These are phyloP conservation scores for Aspergillus bertholletiae DNA, from an alignment of 495 filamentous ascomycete species.

Conservation along the genomic window DNA sequence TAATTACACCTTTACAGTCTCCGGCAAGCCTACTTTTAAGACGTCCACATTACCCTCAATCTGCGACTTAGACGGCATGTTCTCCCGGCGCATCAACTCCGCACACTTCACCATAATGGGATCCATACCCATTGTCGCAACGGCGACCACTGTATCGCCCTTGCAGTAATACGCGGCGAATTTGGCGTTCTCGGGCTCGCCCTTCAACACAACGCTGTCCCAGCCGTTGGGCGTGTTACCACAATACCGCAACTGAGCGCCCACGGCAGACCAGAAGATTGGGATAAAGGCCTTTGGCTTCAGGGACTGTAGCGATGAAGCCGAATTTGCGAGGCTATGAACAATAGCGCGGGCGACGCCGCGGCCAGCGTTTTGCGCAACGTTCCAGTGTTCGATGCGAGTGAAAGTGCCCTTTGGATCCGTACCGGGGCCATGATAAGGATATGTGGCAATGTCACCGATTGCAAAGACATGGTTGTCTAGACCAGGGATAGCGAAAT, in stretches of 20 bases:
- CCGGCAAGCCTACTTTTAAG: conserved; percentile 53
- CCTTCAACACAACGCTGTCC: conserved; percentile 78
- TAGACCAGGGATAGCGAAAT: conserved; percentile 68
- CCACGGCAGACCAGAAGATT: conserved; percentile 93
- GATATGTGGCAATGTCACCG: conserved; percentile 94
- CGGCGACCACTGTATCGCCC: conserved; percentile 85
- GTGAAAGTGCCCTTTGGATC: conserved; percentile 48
- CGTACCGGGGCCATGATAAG: conserved; percentile 86
- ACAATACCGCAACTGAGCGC: conserved; percentile 85
- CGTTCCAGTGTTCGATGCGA: conserved; percentile 97
- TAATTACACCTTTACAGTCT: conserved; percentile 19
- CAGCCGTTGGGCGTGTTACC: conserved; percentile 77
- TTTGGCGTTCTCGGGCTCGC: conserved; percentile 73
- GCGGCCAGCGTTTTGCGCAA: conserved; percentile 89
- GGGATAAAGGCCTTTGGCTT: conserved; percentile 77
- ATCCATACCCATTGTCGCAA: conserved; percentile 87
- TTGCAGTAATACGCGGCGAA: conserved; percentile 87
- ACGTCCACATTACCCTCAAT: conserved; percentile 73
- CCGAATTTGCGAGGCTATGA: conserved; percentile 31
- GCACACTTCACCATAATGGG: conserved; percentile 78
- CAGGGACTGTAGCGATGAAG: conserved; percentile 26
- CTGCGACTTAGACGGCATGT: conserved; percentile 80
- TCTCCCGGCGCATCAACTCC: conserved; percentile 79
- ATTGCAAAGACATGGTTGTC: conserved; percentile 81
- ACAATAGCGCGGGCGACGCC: conserved; percentile 71